A percentile compares a stretch with the other conserved stretches of the same genome.
These are phyloP conservation scores for Fusarium solani-melongenae DNA, from an alignment of 2,329 filamentous ascomycete species.

Conservation along the genomic window DNA sequence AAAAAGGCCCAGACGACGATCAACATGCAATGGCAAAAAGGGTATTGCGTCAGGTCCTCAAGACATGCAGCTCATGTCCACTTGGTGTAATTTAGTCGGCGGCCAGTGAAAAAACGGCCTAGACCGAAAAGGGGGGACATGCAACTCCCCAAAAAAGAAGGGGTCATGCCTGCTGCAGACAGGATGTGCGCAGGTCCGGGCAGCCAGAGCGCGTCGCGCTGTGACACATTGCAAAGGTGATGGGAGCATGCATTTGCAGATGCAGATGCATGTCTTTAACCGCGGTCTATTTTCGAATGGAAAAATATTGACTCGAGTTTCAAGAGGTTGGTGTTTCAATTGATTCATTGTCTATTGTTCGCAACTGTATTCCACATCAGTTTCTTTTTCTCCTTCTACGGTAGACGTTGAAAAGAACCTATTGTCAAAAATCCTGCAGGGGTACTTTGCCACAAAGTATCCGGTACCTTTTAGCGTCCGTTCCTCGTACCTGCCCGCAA, in stretches of 20 bases:
- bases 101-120: not conserved
- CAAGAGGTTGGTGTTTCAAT: not conserved
- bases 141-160: not conserved
- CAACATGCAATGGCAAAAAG: constrained; percentile 15
- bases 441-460: constrained; percentile 28
- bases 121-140: not conserved
- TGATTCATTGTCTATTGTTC: not conserved
- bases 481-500: constrained; percentile 12
- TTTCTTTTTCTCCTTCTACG: not conserved
- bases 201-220: constrained; percentile 4
- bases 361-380: not conserved
- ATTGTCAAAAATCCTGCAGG: constrained; percentile 4
- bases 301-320: not conserved
- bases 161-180: not conserved
- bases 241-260: not conserved
- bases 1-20: constrained; percentile 17
- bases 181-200: not conserved
- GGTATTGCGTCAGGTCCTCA: constrained; percentile 3
- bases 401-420: not conserved
- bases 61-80: constrained; percentile 20
- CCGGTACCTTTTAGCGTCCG: constrained; percentile 13
- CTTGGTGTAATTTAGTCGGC: not conserved
- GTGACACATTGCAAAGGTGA: constrained; percentile 22
- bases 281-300: not conserved
- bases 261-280: not conserved